Conservation (phyloP, 495 filamentous ascomycete species). For the Talaromyces proteolyticus region DNA sequence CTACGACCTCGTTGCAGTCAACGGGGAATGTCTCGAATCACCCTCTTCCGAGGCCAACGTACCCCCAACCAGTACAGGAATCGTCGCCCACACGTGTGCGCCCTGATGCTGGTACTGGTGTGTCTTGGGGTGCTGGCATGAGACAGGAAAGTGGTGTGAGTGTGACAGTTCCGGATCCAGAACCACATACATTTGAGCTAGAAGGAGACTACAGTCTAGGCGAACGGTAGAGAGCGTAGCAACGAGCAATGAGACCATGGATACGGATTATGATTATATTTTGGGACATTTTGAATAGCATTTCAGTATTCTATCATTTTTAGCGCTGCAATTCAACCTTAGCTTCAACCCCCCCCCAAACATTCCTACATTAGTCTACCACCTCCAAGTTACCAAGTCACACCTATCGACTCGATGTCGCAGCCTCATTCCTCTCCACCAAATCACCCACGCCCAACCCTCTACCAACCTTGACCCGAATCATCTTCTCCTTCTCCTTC, state of each 20-base stretch:
- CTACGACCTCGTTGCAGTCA: no score
- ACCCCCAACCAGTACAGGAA: neutral
- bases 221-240: no score
- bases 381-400: neutral
- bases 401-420: no score
- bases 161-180: no score
- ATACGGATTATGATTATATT: neutral
- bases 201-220: no score
- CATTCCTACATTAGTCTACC: neutral
- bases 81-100: neutral
- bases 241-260: neutral
- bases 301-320: no score
- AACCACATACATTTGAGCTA: neutral
- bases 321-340: no score
- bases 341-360: neutral
- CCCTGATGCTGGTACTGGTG: neutral
- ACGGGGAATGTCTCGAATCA: no score
- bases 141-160: neutral
- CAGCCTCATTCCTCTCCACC: slow-evolving; percentile 68
- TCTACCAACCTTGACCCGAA: slow-evolving; percentile 75
- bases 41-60: no score
- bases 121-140: neutral
- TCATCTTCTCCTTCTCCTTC: slow-evolving; percentile 37
- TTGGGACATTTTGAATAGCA: no score
- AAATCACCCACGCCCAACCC: slow-evolving; percentile 77